phyloP scores from a whole-genome alignment of 2,329 filamentous ascomycete species.

The Microdochium trichocladiopsis region DNA sequence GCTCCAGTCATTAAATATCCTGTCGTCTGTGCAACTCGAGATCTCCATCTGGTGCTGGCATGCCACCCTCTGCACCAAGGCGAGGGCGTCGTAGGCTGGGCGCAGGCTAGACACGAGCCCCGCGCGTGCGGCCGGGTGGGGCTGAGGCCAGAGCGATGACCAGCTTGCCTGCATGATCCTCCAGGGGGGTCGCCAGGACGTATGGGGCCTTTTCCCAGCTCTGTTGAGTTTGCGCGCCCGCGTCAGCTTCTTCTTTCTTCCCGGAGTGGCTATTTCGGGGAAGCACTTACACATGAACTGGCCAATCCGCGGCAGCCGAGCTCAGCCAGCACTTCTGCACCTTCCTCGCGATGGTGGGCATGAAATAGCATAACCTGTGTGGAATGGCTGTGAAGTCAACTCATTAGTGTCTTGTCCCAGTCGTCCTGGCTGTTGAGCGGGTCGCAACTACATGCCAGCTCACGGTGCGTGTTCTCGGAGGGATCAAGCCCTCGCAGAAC shows the following conservation, averaged over 20 bases:
- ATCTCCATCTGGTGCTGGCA: constrained; percentile 32
- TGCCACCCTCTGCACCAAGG: constrained; percentile 31
- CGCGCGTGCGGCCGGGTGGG: constrained; percentile 21
- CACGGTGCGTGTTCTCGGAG: constrained; percentile 31
- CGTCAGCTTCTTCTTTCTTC: background rate
- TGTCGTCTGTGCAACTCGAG: constrained; percentile 33
- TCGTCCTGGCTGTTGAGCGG: constrained; percentile 1
- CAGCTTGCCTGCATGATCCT: constrained; percentile 30
- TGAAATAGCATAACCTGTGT: constrained; percentile 45
- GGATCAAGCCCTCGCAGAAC: constrained; percentile 47
- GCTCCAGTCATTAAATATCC: constrained; percentile 44
- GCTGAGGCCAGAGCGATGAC: constrained; percentile 37
- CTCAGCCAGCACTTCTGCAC: constrained; percentile 28
- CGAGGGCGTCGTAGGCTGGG: constrained; percentile 28
- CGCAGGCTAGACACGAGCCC: constrained; percentile 30
- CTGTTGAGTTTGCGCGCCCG: constrained; percentile 8
- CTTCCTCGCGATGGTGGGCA: constrained; percentile 28
- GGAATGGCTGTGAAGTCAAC: constrained; percentile 35
- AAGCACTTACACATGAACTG: constrained; percentile 36
- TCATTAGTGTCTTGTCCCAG: constrained; percentile 4
- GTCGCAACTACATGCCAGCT: constrained; percentile 26
- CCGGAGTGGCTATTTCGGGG: background rate
- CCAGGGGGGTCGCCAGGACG: constrained; percentile 34
- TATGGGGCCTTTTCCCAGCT: constrained; percentile 16
- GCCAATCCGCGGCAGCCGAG: constrained; percentile 34